Conservation (phyloP, 2,329 filamentous ascomycete genomes). For the Alternaria incomplexa region DNA sequence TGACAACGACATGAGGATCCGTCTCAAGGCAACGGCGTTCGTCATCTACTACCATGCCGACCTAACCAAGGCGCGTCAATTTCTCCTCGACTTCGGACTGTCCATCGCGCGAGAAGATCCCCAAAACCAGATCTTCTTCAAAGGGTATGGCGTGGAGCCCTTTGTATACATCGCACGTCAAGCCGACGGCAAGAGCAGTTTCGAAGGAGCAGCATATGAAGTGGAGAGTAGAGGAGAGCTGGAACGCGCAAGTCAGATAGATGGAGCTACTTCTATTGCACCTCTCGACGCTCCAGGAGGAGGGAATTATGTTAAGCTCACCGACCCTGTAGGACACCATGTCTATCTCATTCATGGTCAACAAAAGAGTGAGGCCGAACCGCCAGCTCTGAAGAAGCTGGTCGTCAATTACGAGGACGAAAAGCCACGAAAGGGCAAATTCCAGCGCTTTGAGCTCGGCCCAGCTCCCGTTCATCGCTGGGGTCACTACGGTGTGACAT, state of each 20-base stretch:
- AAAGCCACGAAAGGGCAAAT: conserved; percentile 56
- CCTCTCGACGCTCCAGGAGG: not conserved
- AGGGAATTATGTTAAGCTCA: not conserved
- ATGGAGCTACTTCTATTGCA: not conserved
- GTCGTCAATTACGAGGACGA: not conserved
- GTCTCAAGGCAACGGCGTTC: not conserved
- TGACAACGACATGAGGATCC: not conserved
- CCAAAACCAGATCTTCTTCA: conserved; percentile 57
- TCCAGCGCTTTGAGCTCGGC: conserved; percentile 56
- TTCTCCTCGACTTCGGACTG: conserved; percentile 23
- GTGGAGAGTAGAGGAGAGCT: not conserved
- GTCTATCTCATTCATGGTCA: not conserved
- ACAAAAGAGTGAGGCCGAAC: not conserved
- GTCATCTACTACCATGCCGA: conserved; percentile 23
- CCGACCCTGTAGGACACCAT: not conserved
- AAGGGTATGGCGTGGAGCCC: conserved; percentile 36
- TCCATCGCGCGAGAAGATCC: conserved; percentile 3
- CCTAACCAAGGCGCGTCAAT: conserved; percentile 14
- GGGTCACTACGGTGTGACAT: conserved; percentile 50
- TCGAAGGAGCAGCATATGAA: not conserved
- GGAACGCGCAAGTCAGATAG: not conserved
- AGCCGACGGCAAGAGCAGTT: not conserved
- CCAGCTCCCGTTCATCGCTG: conserved; percentile 54
- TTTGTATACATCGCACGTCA: not conserved
- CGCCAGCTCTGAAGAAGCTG: not conserved